Evolutionary conservation across 2,329 filamentous ascomycete genomes (phyloP).

Genomic region (Domatiomyces globalis): DNA sequence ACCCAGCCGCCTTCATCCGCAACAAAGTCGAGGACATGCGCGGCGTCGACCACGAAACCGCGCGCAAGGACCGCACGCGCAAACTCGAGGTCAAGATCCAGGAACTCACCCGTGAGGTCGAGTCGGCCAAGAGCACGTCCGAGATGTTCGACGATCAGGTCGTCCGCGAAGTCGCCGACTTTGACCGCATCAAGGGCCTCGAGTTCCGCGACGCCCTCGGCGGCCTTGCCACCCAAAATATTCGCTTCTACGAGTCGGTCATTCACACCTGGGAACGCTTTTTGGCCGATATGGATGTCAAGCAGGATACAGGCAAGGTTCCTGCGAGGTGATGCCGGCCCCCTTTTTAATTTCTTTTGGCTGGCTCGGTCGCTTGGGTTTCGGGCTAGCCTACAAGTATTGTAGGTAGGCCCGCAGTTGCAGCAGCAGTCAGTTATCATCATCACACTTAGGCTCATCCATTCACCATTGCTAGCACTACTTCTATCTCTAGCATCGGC

Average conservation of each 20-base stretch:
- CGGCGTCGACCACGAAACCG: conserved; percentile 90
- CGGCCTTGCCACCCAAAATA: conserved; percentile 67
- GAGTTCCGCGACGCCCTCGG: conserved; percentile 85
- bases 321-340: neutral
- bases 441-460: too few species aligned
- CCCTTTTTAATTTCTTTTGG: neutral
- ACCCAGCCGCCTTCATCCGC: conserved; percentile 73
- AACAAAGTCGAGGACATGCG: conserved; percentile 93
- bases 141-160: conserved; percentile 96
- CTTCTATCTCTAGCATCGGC: too few species aligned
- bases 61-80: conserved; percentile 68
- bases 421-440: too few species aligned
- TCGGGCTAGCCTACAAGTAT: too few species aligned
- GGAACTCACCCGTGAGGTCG: conserved; percentile 76
- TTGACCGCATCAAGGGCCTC: conserved; percentile 87
- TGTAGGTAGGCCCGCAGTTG: too few species aligned
- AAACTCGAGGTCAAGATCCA: conserved; percentile 89
- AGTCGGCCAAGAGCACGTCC: conserved; percentile 69
- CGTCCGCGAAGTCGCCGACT: conserved; percentile 79
- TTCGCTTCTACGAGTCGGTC: conserved; percentile 70
- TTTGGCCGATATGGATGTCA: conserved; percentile 70
- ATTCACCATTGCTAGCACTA: too few species aligned
- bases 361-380: neutral
- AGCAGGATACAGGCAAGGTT: conserved; percentile 23
- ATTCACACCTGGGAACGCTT: conserved; percentile 80